phyloP scores from a whole-genome alignment of 2,329 filamentous ascomycete genomes.

The Apiospora sp. region DNA sequence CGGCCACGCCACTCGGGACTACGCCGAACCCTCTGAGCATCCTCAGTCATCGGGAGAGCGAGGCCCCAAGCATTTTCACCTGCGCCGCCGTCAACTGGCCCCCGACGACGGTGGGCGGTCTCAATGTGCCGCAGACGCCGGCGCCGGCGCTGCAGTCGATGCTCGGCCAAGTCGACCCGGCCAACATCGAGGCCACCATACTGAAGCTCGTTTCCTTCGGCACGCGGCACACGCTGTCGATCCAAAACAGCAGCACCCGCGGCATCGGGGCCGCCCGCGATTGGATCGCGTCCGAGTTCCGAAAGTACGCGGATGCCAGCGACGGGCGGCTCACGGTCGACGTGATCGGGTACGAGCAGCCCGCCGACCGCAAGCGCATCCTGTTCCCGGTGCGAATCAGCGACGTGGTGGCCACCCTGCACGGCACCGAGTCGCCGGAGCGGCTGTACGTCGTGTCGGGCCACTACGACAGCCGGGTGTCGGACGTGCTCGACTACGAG shows the following conservation, averaged over 20 bases:
- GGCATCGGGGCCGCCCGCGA: slow-evolving; percentile 65
- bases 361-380: slow-evolving; percentile 51
- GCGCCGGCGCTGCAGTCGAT: slow-evolving; percentile 38
- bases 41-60: not conserved
- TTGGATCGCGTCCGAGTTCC: slow-evolving; percentile 62
- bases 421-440: slow-evolving; percentile 55
- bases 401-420: slow-evolving; percentile 60
- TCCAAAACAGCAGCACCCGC: slow-evolving; percentile 56
- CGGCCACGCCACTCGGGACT: not conserved
- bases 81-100: slow-evolving; percentile 42
- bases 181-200: slow-evolving; percentile 58
- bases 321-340: slow-evolving; percentile 60
- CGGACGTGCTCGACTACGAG: slow-evolving; percentile 58
- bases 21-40: not conserved
- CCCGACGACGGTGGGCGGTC: slow-evolving; percentile 36
- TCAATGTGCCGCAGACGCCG: slow-evolving; percentile 39
- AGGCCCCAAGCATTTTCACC: slow-evolving; percentile 28
- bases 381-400: slow-evolving; percentile 59
- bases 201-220: slow-evolving; percentile 63
- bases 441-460: slow-evolving; percentile 62
- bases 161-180: slow-evolving; percentile 44
- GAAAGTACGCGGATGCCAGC: slow-evolving; percentile 53
- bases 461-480: slow-evolving; percentile 62
- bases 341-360: slow-evolving; percentile 60
- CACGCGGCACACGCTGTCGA: slow-evolving; percentile 63